phyloP scores from a whole-genome alignment of 768 basidiomycete genomes.

The Mycena kentingensis region DNA sequence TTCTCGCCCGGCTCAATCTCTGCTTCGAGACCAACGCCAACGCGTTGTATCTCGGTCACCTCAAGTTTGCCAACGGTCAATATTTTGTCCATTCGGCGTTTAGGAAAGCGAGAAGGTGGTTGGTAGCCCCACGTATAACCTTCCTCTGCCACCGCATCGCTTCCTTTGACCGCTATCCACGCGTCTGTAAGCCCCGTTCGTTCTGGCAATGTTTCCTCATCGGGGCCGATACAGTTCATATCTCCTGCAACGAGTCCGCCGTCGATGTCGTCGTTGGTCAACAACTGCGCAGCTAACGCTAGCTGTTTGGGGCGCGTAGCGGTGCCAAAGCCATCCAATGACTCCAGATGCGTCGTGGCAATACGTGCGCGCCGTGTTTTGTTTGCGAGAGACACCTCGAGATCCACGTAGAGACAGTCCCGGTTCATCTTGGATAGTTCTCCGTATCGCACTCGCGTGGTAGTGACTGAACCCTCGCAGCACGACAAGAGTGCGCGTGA shows the following conservation, averaged over 20 bases:
- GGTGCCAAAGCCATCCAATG: conserved; percentile 40
- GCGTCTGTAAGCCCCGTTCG: conserved; percentile 46
- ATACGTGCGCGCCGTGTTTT: conserved; percentile 40
- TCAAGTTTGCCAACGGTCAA: conserved; percentile 39
- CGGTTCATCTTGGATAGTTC: conserved; percentile 41
- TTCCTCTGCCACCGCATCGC: conserved; percentile 13
- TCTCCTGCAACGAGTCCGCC: conserved; percentile 52
- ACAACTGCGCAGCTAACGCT: conserved; percentile 33
- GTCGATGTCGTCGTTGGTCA: conserved; percentile 34
- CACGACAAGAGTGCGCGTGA: conserved; percentile 37
- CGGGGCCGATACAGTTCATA: conserved; percentile 49
- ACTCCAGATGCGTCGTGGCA: conserved; percentile 56
- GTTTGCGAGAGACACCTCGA: conserved; percentile 37
- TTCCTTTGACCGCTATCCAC: conserved; percentile 28
- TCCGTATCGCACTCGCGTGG: conserved; percentile 38
- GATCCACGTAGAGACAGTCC: conserved; percentile 49
- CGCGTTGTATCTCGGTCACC: conserved; percentile 36
- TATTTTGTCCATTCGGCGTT: conserved; percentile 49
- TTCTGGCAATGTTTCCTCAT: conserved; percentile 38
- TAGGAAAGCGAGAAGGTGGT: conserved; percentile 34
- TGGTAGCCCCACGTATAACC: conserved; percentile 54
- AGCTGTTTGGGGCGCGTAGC: conserved; percentile 41
- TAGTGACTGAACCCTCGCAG: conserved; percentile 30
- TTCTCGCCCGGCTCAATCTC: conserved; percentile 21
- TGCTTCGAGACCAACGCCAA: conserved; percentile 40